A percentile compares a stretch with the other conserved stretches of the same genome.
phyloP scores from a whole-genome alignment of 495 filamentous ascomycete genomes.

The Neurospora tetrasperma region DNA sequence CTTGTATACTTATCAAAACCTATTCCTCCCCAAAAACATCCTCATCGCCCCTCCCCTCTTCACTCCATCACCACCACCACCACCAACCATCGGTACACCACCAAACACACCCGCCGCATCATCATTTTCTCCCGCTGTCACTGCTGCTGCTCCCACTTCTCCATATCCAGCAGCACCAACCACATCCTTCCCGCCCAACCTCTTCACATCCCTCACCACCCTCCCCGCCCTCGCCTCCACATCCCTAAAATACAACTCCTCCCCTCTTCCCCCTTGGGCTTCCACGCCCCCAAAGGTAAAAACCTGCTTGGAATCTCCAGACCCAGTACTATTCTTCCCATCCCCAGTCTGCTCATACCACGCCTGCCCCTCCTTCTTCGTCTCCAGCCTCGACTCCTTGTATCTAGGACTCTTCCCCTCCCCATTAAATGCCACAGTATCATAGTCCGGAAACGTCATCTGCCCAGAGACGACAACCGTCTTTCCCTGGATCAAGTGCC shows the following conservation, averaged over 20 bases:
- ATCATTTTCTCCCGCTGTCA: not conserved
- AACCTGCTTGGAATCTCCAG: slow-evolving; percentile 44
- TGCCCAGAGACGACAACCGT: slow-evolving; percentile 40
- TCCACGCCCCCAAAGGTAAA: slow-evolving; percentile 37
- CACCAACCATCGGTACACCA: not conserved
- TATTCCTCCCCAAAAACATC: slow-evolving; percentile 11
- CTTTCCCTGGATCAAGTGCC: slow-evolving; percentile 49
- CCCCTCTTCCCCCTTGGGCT: not conserved
- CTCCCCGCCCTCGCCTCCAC: slow-evolving; percentile 12
- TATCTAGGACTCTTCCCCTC: slow-evolving; percentile 8
- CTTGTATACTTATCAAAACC: not conserved
- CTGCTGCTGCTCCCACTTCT: too few species aligned
- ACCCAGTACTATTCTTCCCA: slow-evolving; percentile 35
- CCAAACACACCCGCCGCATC: not conserved
- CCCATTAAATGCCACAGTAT: slow-evolving; percentile 31
- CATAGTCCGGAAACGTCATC: slow-evolving; percentile 43
- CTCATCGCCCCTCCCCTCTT: slow-evolving; percentile 4
- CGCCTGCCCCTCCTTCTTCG: slow-evolving; percentile 47
- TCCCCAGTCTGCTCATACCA: slow-evolving; percentile 38
- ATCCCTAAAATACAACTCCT: slow-evolving; percentile 6
- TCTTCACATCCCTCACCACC: slow-evolving; percentile 22
- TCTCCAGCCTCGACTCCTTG: slow-evolving; percentile 35
- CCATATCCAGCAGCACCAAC: not conserved
- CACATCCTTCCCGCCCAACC: slow-evolving; percentile 7
- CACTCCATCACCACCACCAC: not conserved